Evolutionary conservation across 2,329 filamentous ascomycete species (phyloP).

Genomic region (Aspergillus amoenus): DNA sequence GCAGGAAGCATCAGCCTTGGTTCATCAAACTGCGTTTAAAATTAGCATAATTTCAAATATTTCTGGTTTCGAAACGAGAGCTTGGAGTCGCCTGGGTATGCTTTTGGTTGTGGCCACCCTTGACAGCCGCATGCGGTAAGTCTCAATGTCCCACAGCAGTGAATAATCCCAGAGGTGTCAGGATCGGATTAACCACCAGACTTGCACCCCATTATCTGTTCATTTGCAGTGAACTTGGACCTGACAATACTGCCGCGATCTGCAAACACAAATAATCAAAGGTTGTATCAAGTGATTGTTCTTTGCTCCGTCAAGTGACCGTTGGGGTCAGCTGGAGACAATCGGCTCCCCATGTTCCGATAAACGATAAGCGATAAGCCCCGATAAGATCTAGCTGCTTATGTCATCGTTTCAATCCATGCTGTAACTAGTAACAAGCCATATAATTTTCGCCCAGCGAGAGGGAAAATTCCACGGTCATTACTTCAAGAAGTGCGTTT

Average conservation of each 20-base stretch:
- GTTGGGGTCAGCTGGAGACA: not conserved
- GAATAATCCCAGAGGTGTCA: not conserved
- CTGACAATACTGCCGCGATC: not conserved
- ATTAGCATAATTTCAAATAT: not conserved
- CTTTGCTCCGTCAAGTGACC: not conserved
- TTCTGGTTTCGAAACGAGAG: not conserved
- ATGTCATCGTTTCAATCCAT: not conserved
- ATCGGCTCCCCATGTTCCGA: not conserved
- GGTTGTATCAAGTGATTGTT: slow-evolving; percentile 3
- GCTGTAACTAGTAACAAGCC: no score
- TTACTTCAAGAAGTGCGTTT: no score
- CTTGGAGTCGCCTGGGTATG: not conserved
- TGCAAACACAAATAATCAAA: not conserved
- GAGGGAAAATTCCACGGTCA: no score
- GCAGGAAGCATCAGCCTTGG: not conserved
- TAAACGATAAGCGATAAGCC: not conserved
- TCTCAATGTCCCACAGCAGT: not conserved
- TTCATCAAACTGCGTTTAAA: not conserved
- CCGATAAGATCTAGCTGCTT: slow-evolving; percentile 2
- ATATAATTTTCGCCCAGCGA: no score
- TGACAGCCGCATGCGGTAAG: slow-evolving; percentile 8
- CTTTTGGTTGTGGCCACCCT: not conserved
- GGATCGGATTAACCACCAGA: not conserved
- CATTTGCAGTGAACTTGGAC: not conserved
- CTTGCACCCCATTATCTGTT: not conserved